Base-by-base conservation (phyloP, 768 basidiomycete species). In the Suillus subalutaceus region DNA sequence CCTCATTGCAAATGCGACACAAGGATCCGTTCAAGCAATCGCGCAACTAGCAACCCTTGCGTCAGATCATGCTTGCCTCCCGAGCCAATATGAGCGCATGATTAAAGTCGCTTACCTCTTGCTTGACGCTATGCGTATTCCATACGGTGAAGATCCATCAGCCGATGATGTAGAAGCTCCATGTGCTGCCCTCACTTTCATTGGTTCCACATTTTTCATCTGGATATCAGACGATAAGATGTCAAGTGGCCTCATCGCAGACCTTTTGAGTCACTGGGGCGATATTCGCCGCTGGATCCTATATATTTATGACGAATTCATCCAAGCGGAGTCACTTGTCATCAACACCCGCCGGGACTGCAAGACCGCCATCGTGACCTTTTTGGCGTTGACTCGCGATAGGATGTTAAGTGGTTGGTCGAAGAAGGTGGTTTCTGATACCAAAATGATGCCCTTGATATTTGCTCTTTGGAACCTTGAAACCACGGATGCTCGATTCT, bases 391-490 rank as follows among this genome's bases (percentile, higher is more conserved):
- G 53, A 43, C 73, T 35, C 72, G 71, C 2, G 71, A 77, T 62
- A 63, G 72, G 40, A 53, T 69, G 35, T 68, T 75, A 43, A n/a
- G 71, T n/a, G 20, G 66, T 56, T 77, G 75, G 75, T 74, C 72
- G n/a, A 72, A 64, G 56, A 46, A 44, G n/a, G 66, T 75, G 32
- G 53, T 72, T 12, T 23, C 65, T 0, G 75, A 77, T 56, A 71
- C 67, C n/a, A 71, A 69, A 59, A 35, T 77, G 56, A 74, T 77
- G 72, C 65, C 62, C 43, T 59, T 76, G 68, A 74, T 76, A 63
- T 74, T 71, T 62, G 63, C 71, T 37, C 71, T 75, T 18, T 75
- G 74, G 74, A 71, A 69, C 60, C 69, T 75, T 35, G 75, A 76
- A 64, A 65, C 71, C 4, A 37, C 66, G 9, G 70, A 75, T n/a